Evolutionary conservation across 2,329 filamentous ascomycete genomes (phyloP), one percentile per base, ranked within the genome.

Genomic region (Aureobasidium sp.): DNA sequence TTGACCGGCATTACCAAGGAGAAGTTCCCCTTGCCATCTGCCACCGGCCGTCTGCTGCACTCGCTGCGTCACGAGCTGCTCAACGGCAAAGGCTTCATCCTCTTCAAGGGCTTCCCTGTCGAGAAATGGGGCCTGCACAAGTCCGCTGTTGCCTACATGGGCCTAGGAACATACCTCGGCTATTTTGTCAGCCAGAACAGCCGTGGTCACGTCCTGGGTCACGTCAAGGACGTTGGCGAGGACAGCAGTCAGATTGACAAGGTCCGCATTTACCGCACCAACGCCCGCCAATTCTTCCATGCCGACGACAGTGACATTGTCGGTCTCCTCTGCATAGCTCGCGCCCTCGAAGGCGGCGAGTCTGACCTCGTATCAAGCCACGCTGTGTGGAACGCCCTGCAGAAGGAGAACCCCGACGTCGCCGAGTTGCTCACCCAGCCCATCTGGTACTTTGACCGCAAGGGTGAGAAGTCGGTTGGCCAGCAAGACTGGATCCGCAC

Each of bases 381-480:
- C 73, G 78, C 86, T 67, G 88, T 95, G 43, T 96, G 88, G 84
- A 96, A 96, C 75, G 82, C 82, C 41, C 80, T 96, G 39, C 89
- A 91, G 71, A 75, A 74, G 43, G 85, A 93, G 71, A 81, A 89
- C 27, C 90, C 90, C 0, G 90, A 93, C 69, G 87, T 95, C 1
- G 87, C 90, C 0, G 84, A 89, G 72, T 81, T 86, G 6, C 79
- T 96, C 59, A 87, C 88, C 1, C 77, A 87, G 72, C 90, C 91
- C 0, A 84, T 91, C 66, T 96, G 91, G 91, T 94, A 95, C 77
- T 93, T 95, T 73, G 91, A 96, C 75, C 87, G 91, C 61, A 96
- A 96, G 78, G 91, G 91, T 12, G 91, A 96, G 78, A 85, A 84
- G 1, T 89, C 85, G 26, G 77, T 80, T 15, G 90, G 89, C 13